Base-by-base conservation (phyloP, 148 eudicot genomes). In the Diospyros kaki region DNA sequence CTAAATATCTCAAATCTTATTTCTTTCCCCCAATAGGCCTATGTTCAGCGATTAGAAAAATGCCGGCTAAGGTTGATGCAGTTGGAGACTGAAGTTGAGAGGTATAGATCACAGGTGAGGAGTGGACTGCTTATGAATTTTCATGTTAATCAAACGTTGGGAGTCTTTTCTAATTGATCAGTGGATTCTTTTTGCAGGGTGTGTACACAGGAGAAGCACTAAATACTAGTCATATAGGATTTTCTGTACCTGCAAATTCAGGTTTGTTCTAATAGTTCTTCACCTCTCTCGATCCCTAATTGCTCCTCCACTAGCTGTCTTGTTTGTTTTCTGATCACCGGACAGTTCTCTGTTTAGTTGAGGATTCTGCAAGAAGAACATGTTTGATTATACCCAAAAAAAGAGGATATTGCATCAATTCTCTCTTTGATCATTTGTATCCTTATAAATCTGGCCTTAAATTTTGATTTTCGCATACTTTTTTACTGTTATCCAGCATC, bases 1-100 rank as follows among this genome's bases (percentile, higher is more conserved):
- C 3, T 13, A 52, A 60, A 64, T 45, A 2, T 64, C 58, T 58
- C 40, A 62, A 13, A 52, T 28, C 28, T 28, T 28, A 28, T 28
- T 28, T 28, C 28, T 28, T 28, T 28, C 28, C 28, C 28, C 51
- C 28, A 73, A 18, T 77, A 92, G 97, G 97, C 85, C 9, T 90
- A 92, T 83, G 94, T 92, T 76, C 92, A 90, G 75, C 88, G 88
- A 64, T 76, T 92, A 81, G 97, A 92, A 84, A 87, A 78, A 77
- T 86, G 94, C 65, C 92, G 94, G 44, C 59, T 81, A 80, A 92
- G 87, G 82, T 78, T 92, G 80, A 79, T 91, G n/a, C 91, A 92
- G 64, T 73, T 90, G 79, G 91, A 92, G 81, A 89, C 77, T 71
- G 87, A 92, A 64, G 85, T 92, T 73, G 84, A 87, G 70, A 83